Base-by-base conservation (phyloP, 306 rosid species). In the Trifolium pratense region DNA sequence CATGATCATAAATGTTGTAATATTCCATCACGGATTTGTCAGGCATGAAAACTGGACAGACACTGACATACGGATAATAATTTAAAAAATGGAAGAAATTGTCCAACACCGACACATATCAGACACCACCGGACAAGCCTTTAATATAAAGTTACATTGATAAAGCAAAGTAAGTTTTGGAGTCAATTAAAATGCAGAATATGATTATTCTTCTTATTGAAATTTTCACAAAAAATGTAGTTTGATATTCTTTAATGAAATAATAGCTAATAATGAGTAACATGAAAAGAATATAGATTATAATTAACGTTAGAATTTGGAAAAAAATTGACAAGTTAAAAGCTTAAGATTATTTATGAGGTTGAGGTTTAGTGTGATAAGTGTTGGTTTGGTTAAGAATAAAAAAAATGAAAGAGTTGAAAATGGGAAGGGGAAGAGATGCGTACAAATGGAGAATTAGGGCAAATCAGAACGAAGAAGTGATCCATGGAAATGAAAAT, bases 401-500 rank as follows among this genome's bases (percentile, higher is more conserved):
- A 8, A 21, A 42, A 1, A 56, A 14, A 14, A 48, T 5, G 10
- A 53, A n/a, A 0, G 46, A 69, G 31, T 10, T 16, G 75, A 37
- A 46, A 53, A 66, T 14, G 42, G 46, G 23, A 51, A 55, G 29
- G 25, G 59, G 37, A 79, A 46, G 52, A 77, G 55, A 57, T 7
- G 74, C 89, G 66, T 86, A 89, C 97, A 21, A 73, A 76, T 55
- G 87, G 79, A 16, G 91, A 42, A 37, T 32, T 31, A 3, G 4
- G 34, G 32, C 32, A 29, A 29, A 87, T 56, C 7, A 84, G 79
- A 55, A 85, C 49, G 66, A 55, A 23, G 74, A 89, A 83, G 21
- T 76, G 66, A 74, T 87, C 88, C 91, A 81, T 84, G 61, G 68
- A 40, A 12, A 81, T 84, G 66, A n/a, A n/a, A n/a, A n/a, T n/a